Evolutionary conservation across 2,329 filamentous ascomycete species (phyloP), one percentile per base, ranked within the genome.

Genomic region (Colletotrichum sp.): DNA sequence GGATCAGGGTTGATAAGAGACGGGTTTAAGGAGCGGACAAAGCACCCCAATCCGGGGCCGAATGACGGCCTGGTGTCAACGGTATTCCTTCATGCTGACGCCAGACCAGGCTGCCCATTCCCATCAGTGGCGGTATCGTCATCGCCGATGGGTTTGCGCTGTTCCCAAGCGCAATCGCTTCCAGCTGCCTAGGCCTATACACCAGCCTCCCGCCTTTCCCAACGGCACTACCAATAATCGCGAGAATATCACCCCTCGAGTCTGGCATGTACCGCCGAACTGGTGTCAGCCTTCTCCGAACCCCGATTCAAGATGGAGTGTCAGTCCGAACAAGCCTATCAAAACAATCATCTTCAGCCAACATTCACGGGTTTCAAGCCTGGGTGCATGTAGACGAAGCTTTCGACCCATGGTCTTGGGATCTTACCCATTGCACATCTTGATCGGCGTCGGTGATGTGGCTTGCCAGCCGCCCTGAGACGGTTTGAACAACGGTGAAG

Each of bases 21-120:
- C 57, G 70, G 64, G 60, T 73, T 68, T 65, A 68, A 68, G 49
- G 64, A 68, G 64, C 69, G 64, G 73, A 36, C 64, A 68, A 74
- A 60, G 74, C 59, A 65, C 59, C 74, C 70, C 57, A 65, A 73
- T 69, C 59, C 55, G 70, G 64, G 57, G 57, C 70, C 63, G 64
- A 68, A 68, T 52, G 71, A 59, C 32, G 69, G 52, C 44, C 62
- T 44, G 63, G 21, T 65, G 44, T 68, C 64, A 60, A 69, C 57
- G 57, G 71, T 63, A n/a, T 64, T 44, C 24, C 49, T 66, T 32
- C 16, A 59, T 44, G 63, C 63, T 67, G 63, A 62, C 52, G 39
- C 62, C 32, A 26, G 60, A 55, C 24, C 60, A 57, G 26, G 18
- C 26, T 60, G 24, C n/a, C 28, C 32, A 66, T 39, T 24, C 60